Evolutionary conservation across 306 rosid species (phyloP).

Genomic region (Ochetophila trinervis): DNA sequence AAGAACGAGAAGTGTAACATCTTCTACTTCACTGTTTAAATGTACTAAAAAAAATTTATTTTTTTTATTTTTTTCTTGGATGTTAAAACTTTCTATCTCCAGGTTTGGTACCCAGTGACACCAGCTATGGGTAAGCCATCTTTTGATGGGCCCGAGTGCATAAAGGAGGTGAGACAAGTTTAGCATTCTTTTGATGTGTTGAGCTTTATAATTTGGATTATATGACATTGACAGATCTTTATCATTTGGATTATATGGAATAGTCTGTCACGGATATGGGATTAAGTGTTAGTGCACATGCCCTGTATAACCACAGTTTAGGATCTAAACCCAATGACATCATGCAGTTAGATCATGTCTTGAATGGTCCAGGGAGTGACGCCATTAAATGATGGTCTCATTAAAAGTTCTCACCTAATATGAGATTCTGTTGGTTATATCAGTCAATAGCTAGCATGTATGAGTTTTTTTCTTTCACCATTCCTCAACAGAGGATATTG

Average conservation of each 20-base stretch:
- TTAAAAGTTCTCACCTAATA: not conserved
- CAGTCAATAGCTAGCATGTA: not conserved
- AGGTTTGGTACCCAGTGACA: conserved; percentile 90
- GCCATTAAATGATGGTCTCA: not conserved
- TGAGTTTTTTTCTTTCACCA: not conserved
- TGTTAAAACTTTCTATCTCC: conserved; percentile 12
- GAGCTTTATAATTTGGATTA: not conserved
- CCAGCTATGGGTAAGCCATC: conserved; percentile 82
- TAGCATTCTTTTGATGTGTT: not conserved
- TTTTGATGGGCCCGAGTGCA: conserved; percentile 82
- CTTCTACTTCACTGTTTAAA: not conserved
- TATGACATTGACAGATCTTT: not conserved
- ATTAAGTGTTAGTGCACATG: not conserved
- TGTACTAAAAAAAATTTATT: not conserved
- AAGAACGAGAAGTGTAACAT: conserved; percentile 1
- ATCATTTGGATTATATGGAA: conserved; percentile 1
- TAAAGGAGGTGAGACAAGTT: conserved; percentile 57
- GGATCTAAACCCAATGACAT: not conserved
- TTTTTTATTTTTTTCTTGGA: conserved; percentile 1
- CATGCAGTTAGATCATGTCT: not conserved
- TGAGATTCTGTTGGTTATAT: not conserved
- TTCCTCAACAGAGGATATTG: not conserved
- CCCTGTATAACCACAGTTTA: not conserved
- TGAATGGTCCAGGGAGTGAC: not conserved
- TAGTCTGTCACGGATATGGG: not conserved